Evolutionary conservation across 495 filamentous ascomycete genomes (phyloP), one percentile per base, ranked within the genome.

Genomic region (Zalerion maritima): DNA sequence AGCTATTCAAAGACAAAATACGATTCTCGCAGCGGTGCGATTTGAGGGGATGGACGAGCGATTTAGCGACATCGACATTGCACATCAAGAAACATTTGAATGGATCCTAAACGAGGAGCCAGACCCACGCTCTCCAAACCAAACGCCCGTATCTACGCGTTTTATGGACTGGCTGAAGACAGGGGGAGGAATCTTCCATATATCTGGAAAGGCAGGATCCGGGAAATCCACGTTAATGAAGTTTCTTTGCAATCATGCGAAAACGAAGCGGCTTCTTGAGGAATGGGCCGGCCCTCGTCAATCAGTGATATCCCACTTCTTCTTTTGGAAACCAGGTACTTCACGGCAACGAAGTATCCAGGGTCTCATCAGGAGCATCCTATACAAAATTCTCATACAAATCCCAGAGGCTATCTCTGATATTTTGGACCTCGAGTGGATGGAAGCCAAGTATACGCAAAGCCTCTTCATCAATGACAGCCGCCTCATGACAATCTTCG

Each of bases 181-280:
- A 3, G 47, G 40, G 10, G 31, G 34, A 14, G 47, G 45, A 0
- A 43, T 53, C 1, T 61, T 52, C 27, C 47, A 55, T 29, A 46
- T 63, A 4, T 37, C 32, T 1, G 60, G 58, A 10, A 60, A 62
- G 34, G 36, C 49, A 0, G 60, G 58, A 9, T 55, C 55, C 4
- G 60, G 58, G 1, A 64, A 64, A 31, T 64, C 59, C 10, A 66
- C 57, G 1, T 24, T 66, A 11, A 62, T 63, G 50, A 64, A 57
- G 31, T 57, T 49, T 21, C 17, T 64, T 0, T 18, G 14, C 13
- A 21, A 31, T 1, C 35, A 52, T 23, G 14, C 22, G 1, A 17
- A 29, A 17, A 50, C 45, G 9, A 13, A 24, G 19, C 9, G 17
- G n/a, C 13, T 31, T 14, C 29, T 53, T 15, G 7, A 21, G n/a